Conservation (phyloP, 2,329 filamentous ascomycete genomes). For the Fusarium virguliforme region DNA sequence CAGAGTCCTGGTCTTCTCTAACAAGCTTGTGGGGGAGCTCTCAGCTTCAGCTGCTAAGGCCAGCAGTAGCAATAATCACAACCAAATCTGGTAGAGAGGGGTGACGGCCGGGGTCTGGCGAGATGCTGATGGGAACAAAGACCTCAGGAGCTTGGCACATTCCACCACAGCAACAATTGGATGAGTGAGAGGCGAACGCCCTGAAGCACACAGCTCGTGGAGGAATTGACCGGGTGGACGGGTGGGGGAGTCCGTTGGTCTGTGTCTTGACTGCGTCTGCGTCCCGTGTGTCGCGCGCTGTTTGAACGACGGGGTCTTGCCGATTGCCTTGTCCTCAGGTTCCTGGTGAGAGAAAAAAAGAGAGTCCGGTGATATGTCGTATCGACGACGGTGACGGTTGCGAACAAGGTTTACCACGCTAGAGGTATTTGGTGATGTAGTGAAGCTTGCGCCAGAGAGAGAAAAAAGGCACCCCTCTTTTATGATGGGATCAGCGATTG, state of each 20-base stretch:
- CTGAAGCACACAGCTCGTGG: conserved; percentile 19
- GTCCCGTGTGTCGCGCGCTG: conserved; percentile 14
- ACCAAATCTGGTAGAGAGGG: conserved; percentile 16
- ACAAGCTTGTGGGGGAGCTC: conserved; percentile 39
- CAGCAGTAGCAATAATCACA: conserved; percentile 13
- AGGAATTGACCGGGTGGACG: conserved; percentile 34
- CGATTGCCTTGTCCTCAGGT: neutral
- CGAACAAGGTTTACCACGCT: conserved; percentile 44
- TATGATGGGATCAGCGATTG: conserved; percentile 42
- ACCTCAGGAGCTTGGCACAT: conserved; percentile 45
- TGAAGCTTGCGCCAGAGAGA: conserved; percentile 36
- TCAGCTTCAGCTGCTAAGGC: conserved; percentile 37
- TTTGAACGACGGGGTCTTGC: conserved; percentile 13
- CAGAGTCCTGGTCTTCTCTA: conserved; percentile 26
- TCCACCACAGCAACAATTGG: conserved; percentile 46
- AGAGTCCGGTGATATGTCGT: too few species aligned
- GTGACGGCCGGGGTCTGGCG: conserved; percentile 18
- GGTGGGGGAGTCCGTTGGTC: conserved; percentile 30
- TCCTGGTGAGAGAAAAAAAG: too few species aligned
- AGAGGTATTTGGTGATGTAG: conserved; percentile 38
- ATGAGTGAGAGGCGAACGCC: conserved; percentile 23
- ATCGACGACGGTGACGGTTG: conserved; percentile 4
- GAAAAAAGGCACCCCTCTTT: conserved; percentile 44
- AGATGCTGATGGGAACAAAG: conserved; percentile 44
- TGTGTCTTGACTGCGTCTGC: conserved; percentile 10